Evolutionary conservation across 1,284 basidiomycete species (phyloP), one percentile per base, ranked within the genome.

Genomic region (Fomitopsis betulina): DNA sequence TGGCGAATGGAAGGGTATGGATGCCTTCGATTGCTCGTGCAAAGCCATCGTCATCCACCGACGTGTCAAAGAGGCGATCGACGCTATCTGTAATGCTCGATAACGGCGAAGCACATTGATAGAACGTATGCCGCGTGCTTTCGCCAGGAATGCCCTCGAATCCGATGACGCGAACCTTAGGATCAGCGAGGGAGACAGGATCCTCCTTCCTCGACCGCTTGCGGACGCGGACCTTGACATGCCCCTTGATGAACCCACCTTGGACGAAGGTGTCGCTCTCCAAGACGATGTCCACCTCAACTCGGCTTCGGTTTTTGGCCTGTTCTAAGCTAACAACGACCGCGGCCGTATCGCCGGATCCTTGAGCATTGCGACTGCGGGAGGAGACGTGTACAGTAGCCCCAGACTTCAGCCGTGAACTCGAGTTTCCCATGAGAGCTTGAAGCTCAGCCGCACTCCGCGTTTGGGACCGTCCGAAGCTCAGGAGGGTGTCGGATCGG

Each of bases 91-190:
- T 79, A 56, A 84, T 78, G 1, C 81, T 73, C 6, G 83, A 79
- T 19, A 97, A 77, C 12, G 80, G 74, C 17, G 84, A 79, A 5
- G 89, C 84, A 65, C 86, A 85, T 65, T 94, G 92, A 72, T 93
- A 95, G 75, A 98, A 96, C 19, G 90, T 87, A 70, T 93, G 87
- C n/a, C 89, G 79, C 2, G 83, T 75, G 55, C 83, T 77, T 59
- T 82, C 78, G 39, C 81, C 77, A 0, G 84, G 77, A 53, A 91
- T 79, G 58, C 82, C 86, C 74, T 97, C 95, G 68, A 94, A 96
- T 0, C 95, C 95, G 53, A 97, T 82, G 15, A 96, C 79, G 40
- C 94, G 81, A 37, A 96, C 75, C 75, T 95, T 96, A 5, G 88
- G 93, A 54, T 83, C 86, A 27, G 87, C 87, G 6, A 97, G 76